Percentiles rank a stretch among this genome's conserved stretches.
phyloP scores from a whole-genome alignment of 1,284 basidiomycete species.

The Coniferiporia sulphurascens region DNA sequence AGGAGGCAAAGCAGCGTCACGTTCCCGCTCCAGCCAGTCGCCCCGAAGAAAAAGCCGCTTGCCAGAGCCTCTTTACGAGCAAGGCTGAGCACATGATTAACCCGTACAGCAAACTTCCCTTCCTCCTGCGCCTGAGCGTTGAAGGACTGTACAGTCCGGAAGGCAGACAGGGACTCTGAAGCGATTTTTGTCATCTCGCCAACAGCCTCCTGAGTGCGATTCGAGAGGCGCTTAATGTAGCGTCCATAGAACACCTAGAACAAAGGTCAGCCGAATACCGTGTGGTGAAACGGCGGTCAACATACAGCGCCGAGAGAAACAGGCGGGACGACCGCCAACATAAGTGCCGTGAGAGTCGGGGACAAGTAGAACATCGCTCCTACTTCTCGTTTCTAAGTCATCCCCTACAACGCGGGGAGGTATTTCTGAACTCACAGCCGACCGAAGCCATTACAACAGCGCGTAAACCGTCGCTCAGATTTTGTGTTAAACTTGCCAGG shows the following conservation, averaged over 20 bases:
- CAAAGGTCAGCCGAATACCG: neutral
- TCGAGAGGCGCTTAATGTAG: conserved; percentile 89
- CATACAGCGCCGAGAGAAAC: conserved; percentile 90
- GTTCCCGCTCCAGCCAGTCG: conserved; percentile 94
- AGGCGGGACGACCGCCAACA: conserved; percentile 93
- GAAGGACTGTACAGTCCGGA: conserved; percentile 91
- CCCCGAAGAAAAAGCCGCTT: conserved; percentile 89
- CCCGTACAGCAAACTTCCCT: conserved; percentile 56
- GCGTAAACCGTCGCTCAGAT: conserved; percentile 87
- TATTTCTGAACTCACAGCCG: conserved; percentile 55
- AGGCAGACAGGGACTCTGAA: conserved; percentile 87
- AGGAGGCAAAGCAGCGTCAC: conserved; percentile 85
- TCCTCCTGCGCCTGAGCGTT: conserved; percentile 77
- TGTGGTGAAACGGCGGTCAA: conserved; percentile 13
- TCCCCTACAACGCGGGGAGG: neutral
- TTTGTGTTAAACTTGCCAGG: conserved; percentile 72
- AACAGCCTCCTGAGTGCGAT: conserved; percentile 89
- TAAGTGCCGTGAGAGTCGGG: conserved; percentile 83
- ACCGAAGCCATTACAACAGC: conserved; percentile 86
- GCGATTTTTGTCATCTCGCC: conserved; percentile 94
- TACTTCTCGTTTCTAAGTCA: conserved; percentile 42
- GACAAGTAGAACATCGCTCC: conserved; percentile 97
- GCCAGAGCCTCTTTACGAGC: conserved; percentile 88
- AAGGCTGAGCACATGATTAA: conserved; percentile 71
- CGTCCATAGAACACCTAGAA: conserved; percentile 87